Evolutionary conservation across 768 basidiomycete species (phyloP).

Genomic region (Mrakia blollopis): DNA sequence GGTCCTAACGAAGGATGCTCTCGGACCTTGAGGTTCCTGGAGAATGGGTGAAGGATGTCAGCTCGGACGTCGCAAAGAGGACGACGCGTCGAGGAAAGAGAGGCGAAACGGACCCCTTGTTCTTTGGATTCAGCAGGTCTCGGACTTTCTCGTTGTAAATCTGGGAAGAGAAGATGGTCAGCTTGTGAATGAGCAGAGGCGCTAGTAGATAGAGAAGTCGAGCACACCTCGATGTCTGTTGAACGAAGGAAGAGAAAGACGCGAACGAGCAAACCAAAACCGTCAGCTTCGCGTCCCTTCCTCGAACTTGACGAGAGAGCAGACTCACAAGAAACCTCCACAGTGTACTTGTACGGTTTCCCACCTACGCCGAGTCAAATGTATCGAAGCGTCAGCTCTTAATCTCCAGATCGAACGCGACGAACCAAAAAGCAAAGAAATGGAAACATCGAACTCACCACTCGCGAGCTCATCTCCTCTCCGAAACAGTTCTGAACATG

Average conservation of each 20-base stretch:
- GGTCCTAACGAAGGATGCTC: constrained; percentile 84
- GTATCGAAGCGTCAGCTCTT: not conserved
- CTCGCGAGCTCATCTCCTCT: constrained; percentile 55
- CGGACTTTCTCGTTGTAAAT: constrained; percentile 93
- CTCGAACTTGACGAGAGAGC: not conserved
- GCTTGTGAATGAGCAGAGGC: not conserved
- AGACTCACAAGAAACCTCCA: constrained; percentile 75
- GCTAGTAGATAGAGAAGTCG: not conserved
- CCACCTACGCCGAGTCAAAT: not conserved
- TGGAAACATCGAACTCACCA: not conserved
- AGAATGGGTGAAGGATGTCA: not conserved
- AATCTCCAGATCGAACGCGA: not conserved
- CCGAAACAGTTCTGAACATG: constrained; percentile 90
- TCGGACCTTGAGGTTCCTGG: constrained; percentile 76
- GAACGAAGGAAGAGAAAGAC: no score
- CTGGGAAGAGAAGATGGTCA: constrained; percentile 43
- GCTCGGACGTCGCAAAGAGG: not conserved
- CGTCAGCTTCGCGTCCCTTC: not conserved
- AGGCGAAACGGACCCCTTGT: constrained; percentile 55
- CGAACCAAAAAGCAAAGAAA: not conserved
- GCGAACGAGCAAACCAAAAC: not conserved
- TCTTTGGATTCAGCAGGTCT: constrained; percentile 94
- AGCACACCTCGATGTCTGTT: constrained; percentile 54
- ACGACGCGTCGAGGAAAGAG: not conserved
- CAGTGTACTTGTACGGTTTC: constrained; percentile 58